Base-by-base conservation (phyloP, 225 moss, liverwort and hornwort genomes). In the Rhytidiadelphus loreus region DNA sequence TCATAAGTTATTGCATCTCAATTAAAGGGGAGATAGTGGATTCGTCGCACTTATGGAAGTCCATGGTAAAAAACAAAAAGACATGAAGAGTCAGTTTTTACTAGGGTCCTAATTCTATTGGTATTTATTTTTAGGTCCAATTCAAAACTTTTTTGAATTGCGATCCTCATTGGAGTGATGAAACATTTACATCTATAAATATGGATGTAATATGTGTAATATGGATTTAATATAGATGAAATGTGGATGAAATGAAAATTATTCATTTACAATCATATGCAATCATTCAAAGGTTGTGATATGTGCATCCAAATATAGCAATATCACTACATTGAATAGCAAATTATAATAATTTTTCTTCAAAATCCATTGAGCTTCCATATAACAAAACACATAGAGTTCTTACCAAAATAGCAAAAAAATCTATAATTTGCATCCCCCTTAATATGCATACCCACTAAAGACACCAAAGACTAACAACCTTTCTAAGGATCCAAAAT, bases 21-120 rank as follows among this genome's bases (percentile, higher is more conserved):
- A 0, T 69, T 23, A 24, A 13, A 46, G 7, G 48, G 48, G 48
- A 46, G 4, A 5, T 1, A 9, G 5, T 44, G 28, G 16, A 28
- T 44, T 72, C 44, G n/a, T 22, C 13, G 23, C 12, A 6, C 23
- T 1, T 7, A 8, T 7, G 7, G 69, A 39, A 69, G 39, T 13
- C 6, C 1, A 29, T 28, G 17, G 46, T 72, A 17, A 1, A 72
- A 71, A 29, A 44, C 0, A 72, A 0, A 11, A 29, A 44, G 72
- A 72, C 6, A 26, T 8, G 5, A 43, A 71, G 26, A 71, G 8
- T 29, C 1, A 10, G 1, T 46, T 18, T 4, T 18, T 14, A 69
- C 4, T 24, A 13, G 4, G 4, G 24, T 69, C 12, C 7, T 4
- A 21, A 68, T 16, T 44, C 6, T 43, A 28, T 0, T 44, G 0